Evolutionary conservation across 352 stramenopile genomes (phyloP), one percentile per base, ranked within the genome.

Genomic region (Phytophthora capsici): DNA sequence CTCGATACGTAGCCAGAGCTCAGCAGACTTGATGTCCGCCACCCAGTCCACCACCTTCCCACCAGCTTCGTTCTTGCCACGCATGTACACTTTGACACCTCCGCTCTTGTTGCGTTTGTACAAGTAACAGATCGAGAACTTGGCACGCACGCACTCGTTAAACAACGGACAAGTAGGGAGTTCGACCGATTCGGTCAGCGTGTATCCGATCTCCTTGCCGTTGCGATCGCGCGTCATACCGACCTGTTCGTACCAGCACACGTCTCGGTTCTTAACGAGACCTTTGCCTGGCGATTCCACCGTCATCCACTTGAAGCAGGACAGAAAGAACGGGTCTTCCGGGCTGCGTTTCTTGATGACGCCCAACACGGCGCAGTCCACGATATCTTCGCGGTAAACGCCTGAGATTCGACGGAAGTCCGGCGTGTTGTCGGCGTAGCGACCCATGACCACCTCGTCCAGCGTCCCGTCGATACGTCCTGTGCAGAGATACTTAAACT

Each of bases 231-330:
- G 66, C 26, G 77, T 89, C 55, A 91, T 68, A 4, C 84, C 84
- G 7, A 84, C 74, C 58, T 93, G 84, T 65, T 93, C 82, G 58
- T 90, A 93, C 77, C 80, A 93, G 68, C 84, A 93, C 17, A 89
- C 80, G 57, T 93, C 84, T 48, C 84, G 78, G 60, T 91, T 90
- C 73, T 90, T 90, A 16, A 93, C 80, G 45, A 93, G 56, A 4
- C 84, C 80, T 41, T 91, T 90, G 34, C 82, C 80, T 0, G 80
- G 84, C 1, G 76, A 89, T 52, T 84, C 71, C 49, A 91, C 82
- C 6, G 80, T 90, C 80, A 90, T 90, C 84, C 84, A 93, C 69
- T 93, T 93, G 73, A 93, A 91, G 32, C 84, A 86, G 7, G 82
- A 83, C 53, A 85, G 88, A 59, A 85, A 91, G 59, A 89, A 93